Conservation (phyloP, 306 rosid species). For the Citrullus amarus region DNA sequence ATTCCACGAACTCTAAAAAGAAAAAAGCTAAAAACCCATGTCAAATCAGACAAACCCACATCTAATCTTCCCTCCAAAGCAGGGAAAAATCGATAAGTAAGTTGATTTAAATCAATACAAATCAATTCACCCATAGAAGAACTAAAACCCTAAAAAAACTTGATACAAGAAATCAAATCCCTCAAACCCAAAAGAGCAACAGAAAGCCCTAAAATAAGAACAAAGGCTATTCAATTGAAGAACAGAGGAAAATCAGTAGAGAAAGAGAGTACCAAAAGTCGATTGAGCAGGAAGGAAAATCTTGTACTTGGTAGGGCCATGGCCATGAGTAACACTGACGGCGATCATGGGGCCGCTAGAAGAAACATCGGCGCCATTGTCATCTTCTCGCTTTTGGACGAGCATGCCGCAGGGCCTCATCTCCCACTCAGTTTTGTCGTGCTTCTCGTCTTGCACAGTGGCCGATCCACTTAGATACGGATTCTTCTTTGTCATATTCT, state of each 20-base stretch:
- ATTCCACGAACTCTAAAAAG: neutral
- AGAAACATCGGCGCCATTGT: slow-evolving; percentile 6
- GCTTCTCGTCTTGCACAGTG: slow-evolving; percentile 6
- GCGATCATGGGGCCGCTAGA: slow-evolving; percentile 21
- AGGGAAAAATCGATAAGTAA: neutral
- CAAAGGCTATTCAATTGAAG: neutral
- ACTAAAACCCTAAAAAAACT: neutral
- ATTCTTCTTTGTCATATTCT: slow-evolving; percentile 16
- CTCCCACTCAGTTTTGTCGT: slow-evolving; percentile 19
- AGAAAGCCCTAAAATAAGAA: neutral
- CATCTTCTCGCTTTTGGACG: slow-evolving; percentile 31
- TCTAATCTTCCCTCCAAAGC: neutral
- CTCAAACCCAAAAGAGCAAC: neutral
- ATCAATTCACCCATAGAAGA: neutral
- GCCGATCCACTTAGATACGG: neutral
- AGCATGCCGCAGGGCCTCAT: slow-evolving; percentile 36
- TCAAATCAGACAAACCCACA: neutral
- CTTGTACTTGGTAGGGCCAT: slow-evolving; percentile 21
- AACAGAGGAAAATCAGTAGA: neutral
- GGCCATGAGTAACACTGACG: slow-evolving; percentile 25
- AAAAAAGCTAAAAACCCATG: neutral
- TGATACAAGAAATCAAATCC: neutral
- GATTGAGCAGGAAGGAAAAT: slow-evolving; percentile 33
- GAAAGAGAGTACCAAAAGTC: slow-evolving; percentile 28
- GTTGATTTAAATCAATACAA: neutral